Percentiles rank a stretch among this genome's conserved stretches.
These are phyloP conservation scores for Nothophaeocryptopus gaeumannii DNA, from an alignment of 2,329 filamentous ascomycete genomes.

Conservation along the genomic window DNA sequence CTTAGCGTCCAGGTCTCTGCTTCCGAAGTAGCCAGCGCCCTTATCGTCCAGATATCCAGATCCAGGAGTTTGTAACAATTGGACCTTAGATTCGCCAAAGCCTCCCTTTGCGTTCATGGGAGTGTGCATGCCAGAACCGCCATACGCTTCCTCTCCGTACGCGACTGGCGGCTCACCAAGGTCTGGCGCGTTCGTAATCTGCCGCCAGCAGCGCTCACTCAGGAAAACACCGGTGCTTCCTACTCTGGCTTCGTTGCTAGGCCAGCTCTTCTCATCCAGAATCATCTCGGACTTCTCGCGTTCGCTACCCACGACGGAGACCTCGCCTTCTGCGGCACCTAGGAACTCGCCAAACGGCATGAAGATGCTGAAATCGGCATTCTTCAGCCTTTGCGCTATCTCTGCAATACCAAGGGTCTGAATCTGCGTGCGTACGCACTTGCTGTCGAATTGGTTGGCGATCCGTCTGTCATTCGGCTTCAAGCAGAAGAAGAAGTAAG, in stretches of 20 bases:
- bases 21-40: slow-evolving; percentile 77
- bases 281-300: slow-evolving; percentile 86
- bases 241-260: slow-evolving; percentile 82
- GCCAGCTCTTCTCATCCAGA: slow-evolving; percentile 91
- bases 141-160: slow-evolving; percentile 54
- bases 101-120: slow-evolving; percentile 51
- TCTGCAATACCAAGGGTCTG: slow-evolving; percentile 96
- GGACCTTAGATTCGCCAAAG: slow-evolving; percentile 60
- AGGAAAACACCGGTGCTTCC: slow-evolving; percentile 93
- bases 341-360: slow-evolving; percentile 94
- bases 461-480: slow-evolving; percentile 97
- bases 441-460: slow-evolving; percentile 98
- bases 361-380: slow-evolving; percentile 94
- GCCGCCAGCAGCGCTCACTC: slow-evolving; percentile 93
- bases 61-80: slow-evolving; percentile 55
- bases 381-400: slow-evolving; percentile 87
- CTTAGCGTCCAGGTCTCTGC: slow-evolving; percentile 73
- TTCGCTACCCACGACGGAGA: slow-evolving; percentile 84
- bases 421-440: slow-evolving; percentile 90
- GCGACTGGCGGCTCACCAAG: slow-evolving; percentile 51
- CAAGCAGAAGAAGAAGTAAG: slow-evolving; percentile 94
- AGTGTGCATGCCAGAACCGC: slow-evolving; percentile 58
- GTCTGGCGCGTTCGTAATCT: slow-evolving; percentile 74
- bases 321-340: slow-evolving; percentile 79
- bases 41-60: slow-evolving; percentile 68